A percentile compares a stretch with the other conserved stretches of the same genome.
These are phyloP conservation scores for Yarrowia deformans DNA, from an alignment of 805 yeast species.

Conservation along the genomic window DNA sequence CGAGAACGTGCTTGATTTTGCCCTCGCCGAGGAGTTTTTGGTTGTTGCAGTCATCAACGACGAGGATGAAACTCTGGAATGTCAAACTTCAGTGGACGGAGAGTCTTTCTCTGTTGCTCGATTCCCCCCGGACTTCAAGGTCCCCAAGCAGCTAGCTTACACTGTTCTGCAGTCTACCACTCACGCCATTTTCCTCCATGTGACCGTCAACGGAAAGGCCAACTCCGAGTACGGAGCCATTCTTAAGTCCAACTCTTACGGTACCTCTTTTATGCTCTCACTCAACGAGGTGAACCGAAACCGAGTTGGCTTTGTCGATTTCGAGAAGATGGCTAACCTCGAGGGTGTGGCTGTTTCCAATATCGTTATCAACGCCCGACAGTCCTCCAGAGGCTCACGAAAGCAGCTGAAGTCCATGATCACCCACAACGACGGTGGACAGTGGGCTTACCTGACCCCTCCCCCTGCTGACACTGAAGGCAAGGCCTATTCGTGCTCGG, in stretches of 20 bases:
- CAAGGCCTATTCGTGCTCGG: constrained; percentile 60
- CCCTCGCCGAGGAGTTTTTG: constrained; percentile 71
- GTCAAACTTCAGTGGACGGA: constrained; percentile 83
- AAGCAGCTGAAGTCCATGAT: constrained; percentile 75
- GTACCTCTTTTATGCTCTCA: constrained; percentile 80
- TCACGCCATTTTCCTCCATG: constrained; percentile 79
- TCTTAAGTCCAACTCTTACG: constrained; percentile 88
- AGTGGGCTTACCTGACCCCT: constrained; percentile 76
- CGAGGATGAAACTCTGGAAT: constrained; percentile 61
- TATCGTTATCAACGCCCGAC: constrained; percentile 63
- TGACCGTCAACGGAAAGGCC: constrained; percentile 64
- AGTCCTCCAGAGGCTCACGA: constrained; percentile 54
- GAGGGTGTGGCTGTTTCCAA: constrained; percentile 87
- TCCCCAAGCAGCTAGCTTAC: constrained; percentile 71
- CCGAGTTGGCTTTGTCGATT: constrained; percentile 78
- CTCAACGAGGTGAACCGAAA: constrained; percentile 79
- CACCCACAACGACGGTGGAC: constrained; percentile 90
- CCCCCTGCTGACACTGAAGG: constrained; percentile 72
- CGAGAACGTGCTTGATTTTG: constrained; percentile 73
- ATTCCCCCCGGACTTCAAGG: constrained; percentile 72
- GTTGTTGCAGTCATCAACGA: constrained; percentile 68
- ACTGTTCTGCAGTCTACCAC: constrained; percentile 79
- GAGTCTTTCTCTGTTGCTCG: constrained; percentile 73
- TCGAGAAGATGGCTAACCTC: constrained; percentile 78
- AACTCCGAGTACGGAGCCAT: constrained; percentile 76